Base-by-base conservation (phyloP, 148 eudicot genomes). In the Diospyros lotus region DNA sequence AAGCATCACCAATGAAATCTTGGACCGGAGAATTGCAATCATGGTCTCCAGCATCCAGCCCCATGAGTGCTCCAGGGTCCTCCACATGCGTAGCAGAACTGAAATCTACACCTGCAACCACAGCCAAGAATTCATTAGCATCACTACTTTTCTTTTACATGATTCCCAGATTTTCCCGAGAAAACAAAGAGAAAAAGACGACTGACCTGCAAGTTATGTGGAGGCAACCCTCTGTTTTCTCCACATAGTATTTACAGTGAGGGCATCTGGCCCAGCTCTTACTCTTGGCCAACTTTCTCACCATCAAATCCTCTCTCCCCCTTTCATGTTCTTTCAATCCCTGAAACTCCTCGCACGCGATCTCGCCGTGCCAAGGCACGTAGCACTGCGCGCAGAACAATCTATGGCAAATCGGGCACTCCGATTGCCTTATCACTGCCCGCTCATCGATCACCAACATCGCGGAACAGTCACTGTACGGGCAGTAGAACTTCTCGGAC, bases 381-480 rank as follows among this genome's bases (percentile, higher is more conserved):
- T 69, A 66, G 64, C 97, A 90, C 61, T 42, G n/a, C 0, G 85
- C 94, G 39, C 94, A 92, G 51, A 92, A 86, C 79, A 86, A 53
- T 59, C 91, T 76, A 14, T 76, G 45, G 41, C 94, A 92, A 2
- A 71, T 45, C 0, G 91, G 92, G n/a, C 94, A 90, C 68, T 87
- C 89, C 0, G 80, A 68, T 18, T 77, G 41, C 45, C 11, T 50
- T 0, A 87, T 81, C 6, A 5, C 77, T 0, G 14, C 82, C 0
- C 15, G 65, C 0, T 42, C 79, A 6, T 89, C 89, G 43, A 71
- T 75, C 1, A 86, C 70, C 81, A 89, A 51, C 77, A 89, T 45
- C 2, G 62, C 85, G 14, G 93, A 86, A 48, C 93, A 89, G 10
- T 87, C 86, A 43, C 74, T 84, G 11, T 73, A 86, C 3, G 93